phyloP scores from a whole-genome alignment of 306 rosid species.

The Trifolium repens region DNA sequence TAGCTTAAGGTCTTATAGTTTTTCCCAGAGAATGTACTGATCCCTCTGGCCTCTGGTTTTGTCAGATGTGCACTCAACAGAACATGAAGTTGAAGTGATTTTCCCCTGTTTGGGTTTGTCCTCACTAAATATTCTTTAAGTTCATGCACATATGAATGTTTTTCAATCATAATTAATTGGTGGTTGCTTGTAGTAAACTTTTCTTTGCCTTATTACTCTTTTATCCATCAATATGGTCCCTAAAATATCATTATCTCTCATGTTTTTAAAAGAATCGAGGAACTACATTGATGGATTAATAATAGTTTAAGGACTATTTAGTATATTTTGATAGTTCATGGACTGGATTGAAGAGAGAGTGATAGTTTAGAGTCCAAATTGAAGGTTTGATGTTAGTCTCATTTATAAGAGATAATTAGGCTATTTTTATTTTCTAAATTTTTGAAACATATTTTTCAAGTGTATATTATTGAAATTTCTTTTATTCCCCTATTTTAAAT shows the following conservation, averaged over 20 bases:
- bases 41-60: neutral
- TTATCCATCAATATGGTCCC: no score
- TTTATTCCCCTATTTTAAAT: neutral
- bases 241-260: no score
- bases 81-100: conserved; percentile 35
- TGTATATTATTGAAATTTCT: neutral
- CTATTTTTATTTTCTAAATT: no score
- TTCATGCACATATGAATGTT: conserved; percentile 37
- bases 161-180: conserved; percentile 30
- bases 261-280: no score
- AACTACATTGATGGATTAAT: no score
- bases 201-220: neutral
- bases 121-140: conserved; percentile 40
- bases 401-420: no score
- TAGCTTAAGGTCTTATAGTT: neutral
- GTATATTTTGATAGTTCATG: no score
- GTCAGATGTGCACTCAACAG: conserved; percentile 3
- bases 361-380: no score
- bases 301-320: no score
- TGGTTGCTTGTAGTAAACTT: conserved; percentile 26
- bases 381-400: no score
- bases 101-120: conserved; percentile 40
- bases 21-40: no score
- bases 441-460: neutral
- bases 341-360: no score